Evolutionary conservation across 140 eudicot genomes (phyloP), one percentile per base, ranked within the genome.

Genomic region (Bidens hawaiensis): DNA sequence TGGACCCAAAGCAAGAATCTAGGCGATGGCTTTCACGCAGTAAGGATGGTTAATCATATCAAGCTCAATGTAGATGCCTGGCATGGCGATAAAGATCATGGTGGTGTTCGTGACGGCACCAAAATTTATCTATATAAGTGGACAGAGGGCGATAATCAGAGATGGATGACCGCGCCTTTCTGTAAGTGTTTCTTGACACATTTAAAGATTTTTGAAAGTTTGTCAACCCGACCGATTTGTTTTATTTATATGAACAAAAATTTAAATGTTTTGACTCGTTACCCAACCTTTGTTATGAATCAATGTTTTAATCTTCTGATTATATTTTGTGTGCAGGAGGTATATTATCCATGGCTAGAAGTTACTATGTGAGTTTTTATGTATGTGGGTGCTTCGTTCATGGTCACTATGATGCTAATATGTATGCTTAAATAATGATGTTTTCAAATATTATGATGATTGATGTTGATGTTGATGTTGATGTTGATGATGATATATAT

Each of bases 1-100:
- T 93, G 99, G 99, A 85, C 96, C 18, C 75, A 76, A 47, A 87
- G 98, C 95, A 75, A 62, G 62, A 94, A 93, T 70, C 41, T 83
- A 66, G 99, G 99, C 16, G 89, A 83, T 61, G 81, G 89, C 19
- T 93, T 68, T 67, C 79, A 94, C 53, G 75, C 96, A 11, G 78
- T 93, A 38, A 85, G 99, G 75, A 93, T 85, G 95, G 94, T 93
- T 14, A 93, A 83, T 50, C 83, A 93, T 75, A 85, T 83, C 34
- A 75, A 71, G 60, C 88, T 93, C 42, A 83, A 82, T 71, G 60
- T 93, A 2, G 99, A 93, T 73, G 99, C 99, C 10, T 73, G 63
- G 13, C 62, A 88, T 63, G 99, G 85, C 38, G 94, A 93, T 67
- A 59, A 74, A 72, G 74, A 84, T 18, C 97, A 89, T 12, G 95